Percentiles rank a stretch among this genome's conserved stretches.
Evolutionary conservation across 441 rosid genomes (phyloP).

Genomic region (Codiaeum variegatum): DNA sequence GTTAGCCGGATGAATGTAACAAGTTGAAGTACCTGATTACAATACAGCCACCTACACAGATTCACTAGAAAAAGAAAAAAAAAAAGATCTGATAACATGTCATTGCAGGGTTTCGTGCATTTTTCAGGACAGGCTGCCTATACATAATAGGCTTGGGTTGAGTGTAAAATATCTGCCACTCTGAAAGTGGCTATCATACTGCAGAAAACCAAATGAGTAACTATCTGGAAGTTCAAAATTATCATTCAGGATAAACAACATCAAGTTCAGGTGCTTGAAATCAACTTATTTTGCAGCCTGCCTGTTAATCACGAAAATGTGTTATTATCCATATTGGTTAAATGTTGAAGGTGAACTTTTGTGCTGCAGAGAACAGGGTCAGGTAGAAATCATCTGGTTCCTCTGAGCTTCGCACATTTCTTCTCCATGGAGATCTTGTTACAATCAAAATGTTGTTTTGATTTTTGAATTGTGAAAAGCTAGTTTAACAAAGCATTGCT

Average conservation of each 20-base stretch:
- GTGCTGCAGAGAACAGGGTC: neutral
- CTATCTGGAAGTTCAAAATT: neutral
- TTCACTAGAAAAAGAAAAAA: too few relatives aligned
- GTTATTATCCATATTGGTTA: neutral
- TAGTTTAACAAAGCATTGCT: neutral
- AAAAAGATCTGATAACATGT: neutral
- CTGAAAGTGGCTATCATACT: neutral
- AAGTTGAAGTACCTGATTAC: neutral
- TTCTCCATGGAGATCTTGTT: neutral
- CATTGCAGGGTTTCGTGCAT: slow-evolving; percentile 3
- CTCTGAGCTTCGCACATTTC: neutral
- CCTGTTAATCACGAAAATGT: neutral
- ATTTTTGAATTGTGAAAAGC: neutral
- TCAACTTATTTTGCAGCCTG: neutral
- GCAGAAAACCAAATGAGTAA: neutral
- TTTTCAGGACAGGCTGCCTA: neutral
- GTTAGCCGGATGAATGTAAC: slow-evolving; percentile 32
- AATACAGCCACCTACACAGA: neutral
- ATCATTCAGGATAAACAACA: neutral
- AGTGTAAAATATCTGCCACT: neutral
- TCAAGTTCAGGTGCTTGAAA: neutral
- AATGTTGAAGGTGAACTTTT: neutral
- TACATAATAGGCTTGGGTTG: neutral
- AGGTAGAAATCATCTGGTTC: neutral
- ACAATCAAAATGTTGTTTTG: neutral